Evolutionary conservation across 225 moss, liverwort and hornwort genomes (phyloP), one percentile per base, ranked within the genome.

Genomic region (Asterella californica): DNA sequence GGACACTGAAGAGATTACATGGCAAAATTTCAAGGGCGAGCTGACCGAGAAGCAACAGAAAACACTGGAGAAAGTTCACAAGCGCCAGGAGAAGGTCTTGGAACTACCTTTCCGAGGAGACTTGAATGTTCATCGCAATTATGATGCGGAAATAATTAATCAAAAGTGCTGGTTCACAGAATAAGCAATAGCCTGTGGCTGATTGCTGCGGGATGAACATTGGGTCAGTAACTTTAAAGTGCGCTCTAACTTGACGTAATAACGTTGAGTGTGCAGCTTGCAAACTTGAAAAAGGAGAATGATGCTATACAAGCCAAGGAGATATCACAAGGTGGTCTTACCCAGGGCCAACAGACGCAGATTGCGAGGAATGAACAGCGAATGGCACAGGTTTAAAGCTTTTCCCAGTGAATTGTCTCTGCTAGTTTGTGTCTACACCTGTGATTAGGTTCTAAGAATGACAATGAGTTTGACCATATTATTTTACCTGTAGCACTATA

Each of bases 241-340:
- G 5, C 4, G 30, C 2, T 0, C 63, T 29, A 63, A 63, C 7
- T 63, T 30, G 27, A 10, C 63, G 9, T 63, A 22, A 67, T 4
- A 82, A 49, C 76, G 24, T 78, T 83, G 45, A 53, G 70, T 79
- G 45, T 70, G 75, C 78, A 94, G 97, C 89, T 99, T 84, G 92
- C 86, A 66, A 99, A 99, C 90, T 37, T 95, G 82, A 92, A 89
- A 74, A 99, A 91, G 86, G 99, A 99, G 84, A 99, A 90, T 82
- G 99, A 99, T 90, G 90, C 99, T 70, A 99, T 99, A 65, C 93
- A 90, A 92, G 93, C 92, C 36, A 99, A 99, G 80, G 99, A 99
- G 82, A 88, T 86, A 33, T 86, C 89, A 70, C 95, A 99, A 82
- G 99, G 99, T 36, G 99, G 95, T 48, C 99, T 99, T 60, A 99